Base-by-base conservation (phyloP, 2,329 filamentous ascomycete species). In the Nemania bipapillata region DNA sequence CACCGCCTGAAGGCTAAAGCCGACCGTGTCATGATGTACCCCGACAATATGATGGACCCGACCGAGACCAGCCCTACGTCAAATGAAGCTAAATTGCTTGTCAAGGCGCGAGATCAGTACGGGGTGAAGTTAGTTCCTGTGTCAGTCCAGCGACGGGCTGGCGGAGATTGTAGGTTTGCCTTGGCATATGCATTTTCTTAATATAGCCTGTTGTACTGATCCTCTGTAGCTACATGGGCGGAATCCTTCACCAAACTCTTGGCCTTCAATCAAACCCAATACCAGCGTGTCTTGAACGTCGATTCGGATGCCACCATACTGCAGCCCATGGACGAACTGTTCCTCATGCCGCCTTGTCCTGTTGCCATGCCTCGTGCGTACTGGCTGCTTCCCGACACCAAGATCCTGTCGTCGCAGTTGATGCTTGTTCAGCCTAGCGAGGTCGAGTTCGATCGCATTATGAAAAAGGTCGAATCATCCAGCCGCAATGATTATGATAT, bases 361-460 rank as follows among this genome's bases (percentile, higher is more conserved):
- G 84, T 91, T 3, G 90, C 90, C 2, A 90, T 92, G 86, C 89
- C 91, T 1, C 86, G 89, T 35, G 91, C 91, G 8, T 92, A 93
- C 77, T 93, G 91, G 91, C 81, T 88, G 1, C 82, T 86, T 4
- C 86, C 86, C 0, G 80, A 83, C 0, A 81, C 81, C 8, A 82
- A 83, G 70, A 82, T 84, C 1, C 82, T 92, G 11, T 87, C 88
- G 0, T 88, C 87, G 2, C 84, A 89, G 49, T 75, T 92, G 47
- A 85, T 91, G 76, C 84, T 92, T 3, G 80, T 91, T 49, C 81
- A 89, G 55, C 90, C 91, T 0, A 86, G 85, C 1, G 75, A 80
- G 17, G 73, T 73, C 9, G 89, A 91, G 63, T 85, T 86, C 55
- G 70, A 73, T 12, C 77, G 77, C 17, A 71, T 83, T 57, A 76